Evolutionary conservation across 2,329 filamentous ascomycete genomes (phyloP).

Genomic region (Microthyrium microscopicum): DNA sequence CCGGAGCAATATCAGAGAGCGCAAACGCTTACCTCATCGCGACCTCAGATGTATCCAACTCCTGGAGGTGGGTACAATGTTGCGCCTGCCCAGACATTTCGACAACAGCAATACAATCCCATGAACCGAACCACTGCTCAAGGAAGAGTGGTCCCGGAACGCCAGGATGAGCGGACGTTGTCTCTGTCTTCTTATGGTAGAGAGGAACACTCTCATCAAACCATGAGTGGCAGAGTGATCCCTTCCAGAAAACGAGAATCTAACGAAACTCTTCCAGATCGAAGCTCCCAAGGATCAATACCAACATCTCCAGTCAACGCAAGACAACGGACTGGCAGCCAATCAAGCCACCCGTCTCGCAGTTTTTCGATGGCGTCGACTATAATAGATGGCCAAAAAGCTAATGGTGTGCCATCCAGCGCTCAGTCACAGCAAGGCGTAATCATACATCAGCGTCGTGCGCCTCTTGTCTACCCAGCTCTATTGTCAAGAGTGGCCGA

Average conservation of each 20-base stretch:
- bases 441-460: slow-evolving; percentile 42
- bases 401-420: slow-evolving; percentile 18
- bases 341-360: slow-evolving; percentile 36
- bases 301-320: slow-evolving; percentile 14
- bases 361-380: slow-evolving; percentile 92
- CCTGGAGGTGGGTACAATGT: slow-evolving; percentile 24
- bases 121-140: slow-evolving; percentile 65
- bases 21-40: slow-evolving; percentile 37
- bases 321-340: slow-evolving; percentile 13
- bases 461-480: slow-evolving; percentile 85
- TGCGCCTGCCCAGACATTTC: slow-evolving; percentile 57
- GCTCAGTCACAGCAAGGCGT: slow-evolving; percentile 35
- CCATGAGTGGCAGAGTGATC: slow-evolving; percentile 83
- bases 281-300: slow-evolving; percentile 10
- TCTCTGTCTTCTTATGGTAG: slow-evolving; percentile 74
- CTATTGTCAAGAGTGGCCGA: slow-evolving; percentile 84
- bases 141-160: slow-evolving; percentile 77
- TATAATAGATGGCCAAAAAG: slow-evolving; percentile 28
- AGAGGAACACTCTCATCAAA: slow-evolving; percentile 66
- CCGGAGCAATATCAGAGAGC: not conserved
- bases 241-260: slow-evolving; percentile 55
- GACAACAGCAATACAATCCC: slow-evolving; percentile 53
- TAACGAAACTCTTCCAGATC: slow-evolving; percentile 14
- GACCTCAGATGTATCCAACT: slow-evolving; percentile 52
- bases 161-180: slow-evolving; percentile 87